Base-by-base conservation (phyloP, 495 filamentous ascomycete species). In the Aspergillus egyptiacus region DNA sequence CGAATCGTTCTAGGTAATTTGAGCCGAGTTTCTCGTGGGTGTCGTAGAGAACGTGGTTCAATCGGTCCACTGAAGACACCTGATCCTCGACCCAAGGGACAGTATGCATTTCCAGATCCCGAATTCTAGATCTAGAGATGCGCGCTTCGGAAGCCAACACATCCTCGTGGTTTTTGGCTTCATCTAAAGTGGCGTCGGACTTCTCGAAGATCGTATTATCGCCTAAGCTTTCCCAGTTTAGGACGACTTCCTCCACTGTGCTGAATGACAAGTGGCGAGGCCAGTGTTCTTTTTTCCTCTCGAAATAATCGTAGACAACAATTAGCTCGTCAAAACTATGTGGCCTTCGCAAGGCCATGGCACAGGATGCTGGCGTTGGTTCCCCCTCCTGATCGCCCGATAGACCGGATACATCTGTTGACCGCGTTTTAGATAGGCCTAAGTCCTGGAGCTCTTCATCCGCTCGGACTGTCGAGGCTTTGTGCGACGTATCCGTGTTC, bases 181-280 rank as follows among this genome's bases (percentile, higher is more conserved):
- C 67, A n/a, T 70, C 65, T 14, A 76, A 43, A 23, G 63, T 56
- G 14, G 50, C 48, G 18, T 61, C 47, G 24, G 56, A 33, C 31
- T 49, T 62, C 2, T 64, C 53, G 42, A 61, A 24, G 22, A 59
- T 66, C 7, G 74, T 51, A 33, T 66, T 57, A 8, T 77, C 52
- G 32, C 75, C 60, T 13, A 70, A 30, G 1, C 57, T 72, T n/a
- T 76, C 64, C 85, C 88, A 93, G 18, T 62, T 68, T n/a, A 95
- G 73, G 3, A 95, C 66, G 24, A 84, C 89, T 50, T 95, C 89
- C 64, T 94, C 88, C n/a, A 90, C 91, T 33, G 81, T 76, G 53
- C 84, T 86, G 61, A 97, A 97, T 4, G 89, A 95, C 48, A 97
- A 71, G 42, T 89, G 86, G 5, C 89, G 80, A 0, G 90, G 81